Evolutionary conservation across 2,329 filamentous ascomycete genomes (phyloP).

Genomic region (Fusarium coffeatum): DNA sequence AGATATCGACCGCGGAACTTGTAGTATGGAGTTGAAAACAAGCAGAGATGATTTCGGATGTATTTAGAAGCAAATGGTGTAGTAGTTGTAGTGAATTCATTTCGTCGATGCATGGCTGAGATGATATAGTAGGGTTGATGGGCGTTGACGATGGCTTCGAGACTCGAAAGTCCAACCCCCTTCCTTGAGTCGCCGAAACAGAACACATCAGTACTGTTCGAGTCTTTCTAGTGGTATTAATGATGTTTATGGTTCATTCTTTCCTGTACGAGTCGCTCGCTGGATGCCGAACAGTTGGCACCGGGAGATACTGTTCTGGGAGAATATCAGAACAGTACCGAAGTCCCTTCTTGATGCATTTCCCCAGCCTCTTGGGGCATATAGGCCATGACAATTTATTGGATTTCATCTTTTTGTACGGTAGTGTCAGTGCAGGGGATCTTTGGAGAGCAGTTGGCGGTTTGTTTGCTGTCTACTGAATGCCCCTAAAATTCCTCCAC

Average conservation of each 20-base stretch:
- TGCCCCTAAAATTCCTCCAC: neutral
- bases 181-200: neutral
- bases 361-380: neutral
- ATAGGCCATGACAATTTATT: neutral
- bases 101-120: neutral
- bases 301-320: neutral
- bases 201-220: neutral
- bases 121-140: neutral
- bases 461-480: slow-evolving; percentile 14
- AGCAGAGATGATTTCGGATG: neutral
- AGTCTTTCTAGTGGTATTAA: neutral
- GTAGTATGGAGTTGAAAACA: neutral
- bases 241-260: neutral
- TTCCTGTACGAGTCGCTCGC: neutral
- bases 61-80: neutral
- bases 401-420: neutral
- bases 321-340: slow-evolving; percentile 4
- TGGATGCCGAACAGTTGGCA: slow-evolving; percentile 6
- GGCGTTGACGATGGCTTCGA: neutral
- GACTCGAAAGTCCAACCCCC: neutral
- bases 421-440: neutral
- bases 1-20: neutral
- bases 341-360: neutral
- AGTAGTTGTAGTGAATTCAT: neutral
- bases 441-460: neutral